These are phyloP conservation scores for Globisporangium emineosum DNA, from an alignment of 352 stramenopile genomes.

Conservation along the genomic window DNA sequence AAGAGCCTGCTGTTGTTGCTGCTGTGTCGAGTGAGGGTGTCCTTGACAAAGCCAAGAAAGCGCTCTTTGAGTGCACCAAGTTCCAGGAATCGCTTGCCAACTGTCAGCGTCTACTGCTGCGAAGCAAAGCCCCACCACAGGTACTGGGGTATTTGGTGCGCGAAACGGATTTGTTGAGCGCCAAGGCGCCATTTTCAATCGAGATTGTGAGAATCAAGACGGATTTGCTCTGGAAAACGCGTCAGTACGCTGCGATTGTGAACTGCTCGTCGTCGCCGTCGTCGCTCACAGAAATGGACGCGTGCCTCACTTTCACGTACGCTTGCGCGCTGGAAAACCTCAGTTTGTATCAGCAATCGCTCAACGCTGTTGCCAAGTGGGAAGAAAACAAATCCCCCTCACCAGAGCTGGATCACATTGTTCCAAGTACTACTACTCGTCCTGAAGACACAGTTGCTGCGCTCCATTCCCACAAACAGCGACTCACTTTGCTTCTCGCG, in stretches of 20 bases:
- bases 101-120: slow-evolving; percentile 16
- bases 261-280: slow-evolving; percentile 18
- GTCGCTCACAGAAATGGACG: slow-evolving; percentile 13
- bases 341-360: slow-evolving; percentile 23
- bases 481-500: slow-evolving; percentile 17
- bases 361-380: slow-evolving; percentile 10
- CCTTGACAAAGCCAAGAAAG: slow-evolving; percentile 19
- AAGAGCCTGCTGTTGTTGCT: background rate
- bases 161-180: slow-evolving; percentile 21
- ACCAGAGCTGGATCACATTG: background rate
- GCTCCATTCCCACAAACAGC: slow-evolving; percentile 14
- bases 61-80: slow-evolving; percentile 24
- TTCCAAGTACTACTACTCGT: background rate
- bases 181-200: slow-evolving; percentile 23
- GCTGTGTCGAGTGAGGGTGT: slow-evolving; percentile 2
- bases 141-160: slow-evolving; percentile 20
- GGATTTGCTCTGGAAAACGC: slow-evolving; percentile 20
- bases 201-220: slow-evolving; percentile 18
- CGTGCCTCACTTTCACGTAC: slow-evolving; percentile 24
- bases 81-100: slow-evolving; percentile 21
- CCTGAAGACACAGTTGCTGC: background rate
- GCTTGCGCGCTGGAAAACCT: slow-evolving; percentile 22
- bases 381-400: background rate
- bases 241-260: slow-evolving; percentile 18
- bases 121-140: slow-evolving; percentile 20